Evolutionary conservation across 2,329 filamentous ascomycete genomes (phyloP), one percentile per base, ranked within the genome.

Genomic region (Lecanosticta acicola): DNA sequence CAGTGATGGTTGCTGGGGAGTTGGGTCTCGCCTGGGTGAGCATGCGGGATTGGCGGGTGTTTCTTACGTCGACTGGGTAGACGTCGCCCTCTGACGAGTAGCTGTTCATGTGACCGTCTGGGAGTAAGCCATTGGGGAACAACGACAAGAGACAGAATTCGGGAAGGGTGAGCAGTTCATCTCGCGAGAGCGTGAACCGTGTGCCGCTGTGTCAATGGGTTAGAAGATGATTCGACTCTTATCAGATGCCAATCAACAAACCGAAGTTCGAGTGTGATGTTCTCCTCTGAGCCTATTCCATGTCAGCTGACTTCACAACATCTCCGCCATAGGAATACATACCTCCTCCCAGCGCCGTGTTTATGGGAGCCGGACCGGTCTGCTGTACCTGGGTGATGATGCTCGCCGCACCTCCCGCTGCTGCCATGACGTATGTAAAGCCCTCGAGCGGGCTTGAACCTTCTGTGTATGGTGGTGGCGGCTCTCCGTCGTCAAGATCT

Each of bases 311-410:
- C 17, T 19, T 40, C 13, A 35, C 18, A 5, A 14, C 11, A 13
- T n/a, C 17, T 17, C 1, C 3, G 2, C 2, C 14, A 1, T 21
- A 16, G n/a, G 2, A 14, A 3, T 29, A 16, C 39, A 24, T 39
- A 48, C 51, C 45, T 44, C 87, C 87, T 80, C 87, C 88, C 50
- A 97, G 76, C 45, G 62, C 53, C 20, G 87, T 85, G 69, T 93
- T 94, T 59, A 96, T 81, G 32, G 90, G 86, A 60, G 89, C 86
- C 17, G 79, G 77, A 41, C 85, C 90, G 56, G 85, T 85, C 71
- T 98, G 93, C 67, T 94, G 90, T 60, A 98, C 93, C 74, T 98
- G 93, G 71, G 93, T 98, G 73, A 98, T 94, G 66, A 98, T 95
- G 80, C 93, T 97, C 74, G 90, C 85, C 60, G 90, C 87, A 73